Base-by-base conservation (phyloP, 2,329 filamentous ascomycete genomes). In the Fusarium incarnatum region DNA sequence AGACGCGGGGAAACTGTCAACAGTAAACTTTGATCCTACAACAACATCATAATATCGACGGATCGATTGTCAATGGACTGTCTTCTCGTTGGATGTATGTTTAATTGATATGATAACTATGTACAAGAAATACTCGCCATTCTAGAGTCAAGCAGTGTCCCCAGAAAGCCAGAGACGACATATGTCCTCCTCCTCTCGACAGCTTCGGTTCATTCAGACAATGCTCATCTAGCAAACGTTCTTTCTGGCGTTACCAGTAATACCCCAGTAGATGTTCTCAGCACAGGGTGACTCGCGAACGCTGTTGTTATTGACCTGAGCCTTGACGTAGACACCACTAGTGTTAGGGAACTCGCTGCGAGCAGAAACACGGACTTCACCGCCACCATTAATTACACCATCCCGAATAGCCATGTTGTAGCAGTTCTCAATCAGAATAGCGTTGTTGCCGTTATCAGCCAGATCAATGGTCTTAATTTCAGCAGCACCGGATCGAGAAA, bases 351-450 rank as follows among this genome's bases (percentile, higher is more conserved):
- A 89, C 77, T 89, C 86, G 23, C 76, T 72, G 16, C 87, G 79
- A 3, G 86, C 86, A 3, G 86, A 76, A 15, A 88, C 68, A 5
- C 87, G 80, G 10, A 88, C 86, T 75, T 88, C 86, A 1, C 87
- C 87, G 2, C 87, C 86, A 3, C 86, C 84, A 27, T 81, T 83
- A 25, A 89, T 83, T 4, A 80, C 84, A 1, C 87, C 87, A 20
- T 82, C 82, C 3, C 74, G 77, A 73, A 88, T 87, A 2, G 78
- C 76, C 32, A 89, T 67, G 54, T 86, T 85, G 75, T 88, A 88
- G 78, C 87, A 88, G 76, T 89, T 89, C 80, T 89, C 86, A 28
- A 89, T 84, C 2, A 89, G 79, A 22, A 88, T 81, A 1, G 86
- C 83, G 60, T 88, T 88, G 73, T 86, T 87, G 0, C 82, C 86